Percentiles rank a stretch among this genome's conserved stretches.
phyloP scores from a whole-genome alignment of 2,329 filamentous ascomycete species.

The Mariannaea elegans region DNA sequence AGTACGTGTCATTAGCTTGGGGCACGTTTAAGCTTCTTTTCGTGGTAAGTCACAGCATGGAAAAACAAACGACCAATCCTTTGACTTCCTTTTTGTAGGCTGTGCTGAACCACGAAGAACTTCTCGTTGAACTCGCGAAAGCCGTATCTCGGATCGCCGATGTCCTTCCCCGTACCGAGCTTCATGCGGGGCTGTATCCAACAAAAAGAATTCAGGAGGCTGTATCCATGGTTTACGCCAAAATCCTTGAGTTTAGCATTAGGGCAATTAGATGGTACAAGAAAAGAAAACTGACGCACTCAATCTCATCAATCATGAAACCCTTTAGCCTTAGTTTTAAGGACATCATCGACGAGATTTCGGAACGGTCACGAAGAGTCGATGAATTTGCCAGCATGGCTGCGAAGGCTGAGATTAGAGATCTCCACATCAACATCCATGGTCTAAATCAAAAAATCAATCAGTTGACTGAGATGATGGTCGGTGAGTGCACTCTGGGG shows the following conservation, averaged over 20 bases:
- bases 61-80: too few species aligned
- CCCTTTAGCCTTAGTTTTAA: too few species aligned
- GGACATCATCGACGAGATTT: too few species aligned
- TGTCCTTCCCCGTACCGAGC: neutral
- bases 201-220: neutral
- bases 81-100: neutral
- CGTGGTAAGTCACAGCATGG: neutral
- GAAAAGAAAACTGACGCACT: too few species aligned
- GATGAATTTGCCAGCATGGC: neutral
- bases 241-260: too few species aligned
- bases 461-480: neutral
- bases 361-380: too few species aligned
- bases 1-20: neutral
- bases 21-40: neutral
- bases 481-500: neutral
- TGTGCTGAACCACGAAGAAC: neutral
- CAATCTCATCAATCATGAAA: too few species aligned
- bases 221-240: neutral
- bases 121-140: neutral
- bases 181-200: neutral
- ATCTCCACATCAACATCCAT: neutral
- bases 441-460: neutral
- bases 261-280: too few species aligned
- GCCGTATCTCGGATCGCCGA: neutral
- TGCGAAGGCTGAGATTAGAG: neutral